phyloP scores from a whole-genome alignment of 2,329 filamentous ascomycete species.

The Cladosporium oxysporum region DNA sequence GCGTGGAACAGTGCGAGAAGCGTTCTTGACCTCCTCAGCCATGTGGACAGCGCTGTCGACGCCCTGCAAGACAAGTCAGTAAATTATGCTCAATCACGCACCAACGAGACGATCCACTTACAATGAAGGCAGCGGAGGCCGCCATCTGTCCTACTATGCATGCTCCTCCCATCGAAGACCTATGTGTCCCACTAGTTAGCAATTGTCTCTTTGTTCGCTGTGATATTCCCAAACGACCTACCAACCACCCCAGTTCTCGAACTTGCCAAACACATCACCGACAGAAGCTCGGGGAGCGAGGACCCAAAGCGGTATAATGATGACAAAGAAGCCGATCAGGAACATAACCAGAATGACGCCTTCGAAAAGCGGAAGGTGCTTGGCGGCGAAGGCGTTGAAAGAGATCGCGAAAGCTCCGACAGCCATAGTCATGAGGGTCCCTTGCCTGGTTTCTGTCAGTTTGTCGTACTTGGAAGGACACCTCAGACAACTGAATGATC shows the following conservation, averaged over 20 bases:
- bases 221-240: background rate
- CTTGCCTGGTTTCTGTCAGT: slow-evolving; percentile 36
- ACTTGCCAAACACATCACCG: slow-evolving; percentile 31
- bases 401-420: slow-evolving; percentile 27
- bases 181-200: background rate
- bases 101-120: background rate
- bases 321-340: slow-evolving; percentile 35
- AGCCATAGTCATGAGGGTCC: slow-evolving; percentile 45
- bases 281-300: slow-evolving; percentile 29
- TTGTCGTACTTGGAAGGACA: background rate
- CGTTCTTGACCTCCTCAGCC: slow-evolving; percentile 36
- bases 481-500: background rate
- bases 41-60: slow-evolving; percentile 21
- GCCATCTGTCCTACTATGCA: slow-evolving; percentile 30
- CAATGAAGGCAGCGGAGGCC: slow-evolving; percentile 17
- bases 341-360: slow-evolving; percentile 33
- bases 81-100: background rate
- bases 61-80: background rate
- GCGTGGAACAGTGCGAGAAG: slow-evolving; percentile 37
- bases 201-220: background rate
- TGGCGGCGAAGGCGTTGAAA: slow-evolving; percentile 33
- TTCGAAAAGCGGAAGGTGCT: slow-evolving; percentile 33
- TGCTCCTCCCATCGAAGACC: slow-evolving; percentile 31
- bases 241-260: slow-evolving; percentile 30
- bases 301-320: slow-evolving; percentile 36